A percentile compares a stretch with the other conserved stretches of the same genome.
Evolutionary conservation across 2,329 filamentous ascomycete species (phyloP).

Genomic region (Xylariomycetidae sp.): DNA sequence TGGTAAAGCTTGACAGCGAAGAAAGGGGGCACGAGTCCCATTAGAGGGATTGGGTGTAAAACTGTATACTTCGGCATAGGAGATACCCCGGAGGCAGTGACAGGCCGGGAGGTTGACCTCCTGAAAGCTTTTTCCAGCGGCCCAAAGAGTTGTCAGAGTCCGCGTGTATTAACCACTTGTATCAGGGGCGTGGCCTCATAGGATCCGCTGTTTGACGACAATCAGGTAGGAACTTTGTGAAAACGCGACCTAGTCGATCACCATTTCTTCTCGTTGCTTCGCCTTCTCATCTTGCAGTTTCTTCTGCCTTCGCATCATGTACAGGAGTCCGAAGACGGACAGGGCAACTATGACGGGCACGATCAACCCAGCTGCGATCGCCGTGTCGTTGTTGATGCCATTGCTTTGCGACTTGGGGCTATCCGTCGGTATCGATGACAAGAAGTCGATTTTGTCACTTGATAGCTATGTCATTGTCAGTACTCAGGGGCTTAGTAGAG

Average conservation of each 20-base stretch:
- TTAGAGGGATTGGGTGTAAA: no score
- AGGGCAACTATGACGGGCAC: conserved; percentile 20
- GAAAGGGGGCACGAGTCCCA: no score
- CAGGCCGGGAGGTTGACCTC: no score
- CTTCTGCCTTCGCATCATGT: conserved; percentile 17
- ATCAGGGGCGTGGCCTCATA: conserved; percentile 9
- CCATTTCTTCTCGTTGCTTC: conserved; percentile 17
- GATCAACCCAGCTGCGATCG: conserved; percentile 20
- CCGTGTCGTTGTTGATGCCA: conserved; percentile 14
- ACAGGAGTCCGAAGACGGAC: conserved; percentile 15
- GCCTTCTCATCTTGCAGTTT: conserved; percentile 14
- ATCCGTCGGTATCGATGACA: no score
- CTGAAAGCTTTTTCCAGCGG: no score
- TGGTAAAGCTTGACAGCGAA: neutral
- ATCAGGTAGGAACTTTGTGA: conserved; percentile 3
- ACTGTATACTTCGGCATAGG: no score
- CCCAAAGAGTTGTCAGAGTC: no score
- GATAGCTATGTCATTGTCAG: conserved; percentile 7
- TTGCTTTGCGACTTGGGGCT: conserved; percentile 7
- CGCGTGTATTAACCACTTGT: no score
- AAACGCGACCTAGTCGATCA: conserved; percentile 15
- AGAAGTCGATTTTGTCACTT: no score
- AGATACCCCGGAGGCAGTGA: no score
- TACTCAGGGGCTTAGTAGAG: no score
- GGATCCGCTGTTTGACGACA: neutral